Conservation (phyloP, 2,329 filamentous ascomycete species). For the Chaetomium sp. region DNA sequence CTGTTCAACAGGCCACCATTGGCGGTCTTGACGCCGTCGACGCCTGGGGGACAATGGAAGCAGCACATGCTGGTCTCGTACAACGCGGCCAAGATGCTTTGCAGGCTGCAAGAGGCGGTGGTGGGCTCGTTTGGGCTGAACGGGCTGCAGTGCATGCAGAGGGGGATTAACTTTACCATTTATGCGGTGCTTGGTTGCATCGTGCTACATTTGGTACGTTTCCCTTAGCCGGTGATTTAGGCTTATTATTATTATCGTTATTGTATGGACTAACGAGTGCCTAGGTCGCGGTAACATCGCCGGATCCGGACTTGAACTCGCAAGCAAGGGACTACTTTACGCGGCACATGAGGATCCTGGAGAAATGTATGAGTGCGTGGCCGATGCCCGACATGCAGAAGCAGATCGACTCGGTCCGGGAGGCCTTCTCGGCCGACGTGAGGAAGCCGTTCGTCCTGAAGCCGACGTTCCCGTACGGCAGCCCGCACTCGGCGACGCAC, state of each 20-base stretch:
- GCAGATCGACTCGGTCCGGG: constrained; percentile 84
- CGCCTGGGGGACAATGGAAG: constrained; percentile 76
- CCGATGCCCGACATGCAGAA: constrained; percentile 87
- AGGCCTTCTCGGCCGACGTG: constrained; percentile 86
- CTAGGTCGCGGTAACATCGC: constrained; percentile 88
- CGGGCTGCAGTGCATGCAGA: constrained; percentile 86
- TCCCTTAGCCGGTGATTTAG: background rate
- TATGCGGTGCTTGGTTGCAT: constrained; percentile 90
- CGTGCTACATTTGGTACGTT: constrained; percentile 84
- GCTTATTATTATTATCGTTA: constrained; percentile 4
- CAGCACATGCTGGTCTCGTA: constrained; percentile 86
- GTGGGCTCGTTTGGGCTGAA: constrained; percentile 74
- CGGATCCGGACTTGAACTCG: constrained; percentile 81
- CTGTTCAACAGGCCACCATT: constrained; percentile 87
- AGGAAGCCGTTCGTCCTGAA: constrained; percentile 88
- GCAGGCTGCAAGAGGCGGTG: constrained; percentile 82
- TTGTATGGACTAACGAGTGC: constrained; percentile 21
- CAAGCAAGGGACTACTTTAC: constrained; percentile 90
- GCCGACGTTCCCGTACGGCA: constrained; percentile 82
- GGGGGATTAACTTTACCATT: constrained; percentile 94
- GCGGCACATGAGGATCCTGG: constrained; percentile 89
- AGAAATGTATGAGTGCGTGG: constrained; percentile 80
- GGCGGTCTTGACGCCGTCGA: constrained; percentile 72
- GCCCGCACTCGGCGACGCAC: constrained; percentile 66
- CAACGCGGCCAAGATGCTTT: constrained; percentile 79